phyloP scores from a whole-genome alignment of 148 eudicot genomes.

The Fagopyrum homotropicum region DNA sequence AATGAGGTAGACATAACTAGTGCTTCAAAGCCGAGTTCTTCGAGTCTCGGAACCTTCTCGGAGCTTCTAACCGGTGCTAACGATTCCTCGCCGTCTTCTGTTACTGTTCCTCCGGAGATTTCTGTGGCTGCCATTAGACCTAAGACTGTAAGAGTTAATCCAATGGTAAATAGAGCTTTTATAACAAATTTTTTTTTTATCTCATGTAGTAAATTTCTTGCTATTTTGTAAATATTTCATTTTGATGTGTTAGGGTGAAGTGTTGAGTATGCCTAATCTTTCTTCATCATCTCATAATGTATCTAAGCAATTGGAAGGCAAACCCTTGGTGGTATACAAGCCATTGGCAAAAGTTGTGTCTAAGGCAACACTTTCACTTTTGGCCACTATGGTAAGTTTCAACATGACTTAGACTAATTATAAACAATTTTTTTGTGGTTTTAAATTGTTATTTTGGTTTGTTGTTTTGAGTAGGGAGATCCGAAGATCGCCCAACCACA shows the following conservation, averaged over 20 bases:
- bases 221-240: background rate
- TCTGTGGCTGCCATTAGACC: slow-evolving; percentile 54
- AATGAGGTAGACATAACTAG: slow-evolving; percentile 65
- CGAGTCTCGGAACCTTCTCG: slow-evolving; percentile 53
- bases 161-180: slow-evolving; percentile 17
- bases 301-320: background rate
- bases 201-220: background rate
- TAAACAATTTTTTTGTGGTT: background rate
- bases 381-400: slow-evolving; percentile 68
- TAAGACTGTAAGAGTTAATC: slow-evolving; percentile 57
- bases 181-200: background rate
- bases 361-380: slow-evolving; percentile 40
- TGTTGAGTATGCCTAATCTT: background rate
- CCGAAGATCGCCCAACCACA: slow-evolving; percentile 28
- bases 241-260: background rate
- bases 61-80: slow-evolving; percentile 53
- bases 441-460: background rate
- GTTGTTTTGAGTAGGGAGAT: slow-evolving; percentile 31
- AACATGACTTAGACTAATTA: background rate
- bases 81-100: slow-evolving; percentile 23
- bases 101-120: background rate
- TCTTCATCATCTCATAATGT: background rate
- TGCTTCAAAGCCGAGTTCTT: slow-evolving; percentile 68
- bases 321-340: slow-evolving; percentile 41
- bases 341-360: slow-evolving; percentile 84